Percentiles rank a stretch among this genome's conserved stretches.
Evolutionary conservation across 495 filamentous ascomycete genomes (phyloP).

Genomic region (Xylaria intraflava): DNA sequence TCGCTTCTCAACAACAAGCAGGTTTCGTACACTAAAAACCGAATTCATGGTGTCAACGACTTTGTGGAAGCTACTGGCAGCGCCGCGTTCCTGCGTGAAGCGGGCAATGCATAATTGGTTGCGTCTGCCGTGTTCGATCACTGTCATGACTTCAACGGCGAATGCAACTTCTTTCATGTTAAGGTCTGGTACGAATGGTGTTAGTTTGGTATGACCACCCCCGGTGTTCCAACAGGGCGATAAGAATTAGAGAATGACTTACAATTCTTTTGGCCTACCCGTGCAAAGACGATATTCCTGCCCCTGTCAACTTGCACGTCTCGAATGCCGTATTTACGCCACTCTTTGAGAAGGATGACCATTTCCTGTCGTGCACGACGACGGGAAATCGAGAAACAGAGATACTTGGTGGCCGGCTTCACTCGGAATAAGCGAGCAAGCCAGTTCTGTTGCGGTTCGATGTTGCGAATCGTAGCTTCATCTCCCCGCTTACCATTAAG

Average conservation of each 20-base stretch:
- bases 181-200: constrained; percentile 45
- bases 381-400: constrained; percentile 68
- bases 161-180: constrained; percentile 72
- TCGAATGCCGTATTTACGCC: constrained; percentile 71
- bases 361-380: constrained; percentile 68
- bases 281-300: constrained; percentile 65
- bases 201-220: constrained; percentile 15
- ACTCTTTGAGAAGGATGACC: constrained; percentile 62
- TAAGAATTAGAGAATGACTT: constrained; percentile 33
- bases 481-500: constrained; percentile 7
- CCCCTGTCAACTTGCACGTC: constrained; percentile 68
- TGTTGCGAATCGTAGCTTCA: constrained; percentile 32
- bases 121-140: constrained; percentile 70
- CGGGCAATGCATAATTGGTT: constrained; percentile 65
- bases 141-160: constrained; percentile 73
- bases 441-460: constrained; percentile 69
- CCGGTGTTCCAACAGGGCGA: background rate
- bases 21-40: constrained; percentile 49
- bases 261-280: constrained; percentile 72
- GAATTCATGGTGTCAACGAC: constrained; percentile 67
- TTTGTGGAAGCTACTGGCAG: constrained; percentile 74
- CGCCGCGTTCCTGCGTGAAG: constrained; percentile 82
- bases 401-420: constrained; percentile 65
- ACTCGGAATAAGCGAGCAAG: constrained; percentile 80
- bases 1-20: constrained; percentile 65